Evolutionary conservation across 2,329 filamentous ascomycete species (phyloP).

Genomic region (Lachnellula subtilissima): DNA sequence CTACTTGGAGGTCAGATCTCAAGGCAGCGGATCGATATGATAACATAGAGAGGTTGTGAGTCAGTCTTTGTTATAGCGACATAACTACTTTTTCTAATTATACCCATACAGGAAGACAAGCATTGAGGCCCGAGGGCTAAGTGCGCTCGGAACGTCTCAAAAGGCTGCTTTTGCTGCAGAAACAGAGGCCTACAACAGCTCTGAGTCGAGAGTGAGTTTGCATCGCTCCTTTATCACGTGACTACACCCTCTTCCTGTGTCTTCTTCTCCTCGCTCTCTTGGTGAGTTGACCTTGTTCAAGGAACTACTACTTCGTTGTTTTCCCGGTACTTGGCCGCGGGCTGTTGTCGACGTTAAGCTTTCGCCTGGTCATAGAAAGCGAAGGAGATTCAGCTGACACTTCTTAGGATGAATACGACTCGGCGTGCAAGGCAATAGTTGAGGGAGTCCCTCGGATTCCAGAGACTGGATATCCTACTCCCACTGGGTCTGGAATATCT

Average conservation of each 20-base stretch:
- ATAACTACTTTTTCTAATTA: background rate
- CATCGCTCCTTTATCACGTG: background rate
- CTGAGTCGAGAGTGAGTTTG: slow-evolving; percentile 50
- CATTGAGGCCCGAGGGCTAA: slow-evolving; percentile 35
- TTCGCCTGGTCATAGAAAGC: too few species aligned
- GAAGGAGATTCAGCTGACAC: background rate
- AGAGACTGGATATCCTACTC: slow-evolving; percentile 6
- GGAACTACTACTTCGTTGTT: too few species aligned
- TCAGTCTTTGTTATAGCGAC: slow-evolving; percentile 8
- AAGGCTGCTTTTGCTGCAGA: slow-evolving; percentile 59
- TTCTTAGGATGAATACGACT: slow-evolving; percentile 54
- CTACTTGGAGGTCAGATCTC: slow-evolving; percentile 28
- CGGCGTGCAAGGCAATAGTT: slow-evolving; percentile 36
- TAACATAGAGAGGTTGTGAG: slow-evolving; percentile 59
- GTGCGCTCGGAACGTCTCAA: slow-evolving; percentile 44
- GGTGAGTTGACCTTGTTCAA: background rate
- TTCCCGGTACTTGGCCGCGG: too few species aligned
- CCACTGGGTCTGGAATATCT: slow-evolving; percentile 34
- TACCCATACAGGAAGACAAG: slow-evolving; percentile 18
- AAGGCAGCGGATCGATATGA: slow-evolving; percentile 50
- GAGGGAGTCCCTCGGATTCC: slow-evolving; percentile 27
- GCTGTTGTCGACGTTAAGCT: too few species aligned
- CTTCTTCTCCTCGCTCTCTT: background rate
- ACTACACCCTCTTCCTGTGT: background rate
- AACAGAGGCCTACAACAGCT: slow-evolving; percentile 55